phyloP scores from a whole-genome alignment of 2,329 filamentous ascomycete genomes.

The Plectosphaerella sp. region DNA sequence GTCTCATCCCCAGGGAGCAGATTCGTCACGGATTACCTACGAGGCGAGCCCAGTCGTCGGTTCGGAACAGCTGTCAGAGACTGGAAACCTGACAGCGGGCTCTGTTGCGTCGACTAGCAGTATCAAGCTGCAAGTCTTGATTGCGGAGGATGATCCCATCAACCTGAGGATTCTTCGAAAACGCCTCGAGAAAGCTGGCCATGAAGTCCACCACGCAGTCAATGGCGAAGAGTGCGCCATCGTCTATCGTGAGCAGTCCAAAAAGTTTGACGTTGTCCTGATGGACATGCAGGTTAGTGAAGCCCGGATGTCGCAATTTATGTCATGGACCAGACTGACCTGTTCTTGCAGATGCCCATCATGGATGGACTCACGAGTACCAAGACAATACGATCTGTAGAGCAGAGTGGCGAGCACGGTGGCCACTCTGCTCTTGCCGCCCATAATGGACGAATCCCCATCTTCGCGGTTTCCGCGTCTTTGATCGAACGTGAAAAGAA shows the following conservation, averaged over 20 bases:
- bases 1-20: slow-evolving; percentile 18
- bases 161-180: slow-evolving; percentile 81
- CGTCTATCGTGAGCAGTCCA: slow-evolving; percentile 59
- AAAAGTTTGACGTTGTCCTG: slow-evolving; percentile 70
- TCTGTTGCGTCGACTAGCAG: background rate
- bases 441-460: slow-evolving; percentile 64
- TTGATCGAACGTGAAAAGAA: slow-evolving; percentile 65
- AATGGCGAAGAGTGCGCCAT: slow-evolving; percentile 83
- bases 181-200: slow-evolving; percentile 70
- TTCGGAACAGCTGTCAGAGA: slow-evolving; percentile 3
- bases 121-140: slow-evolving; percentile 58
- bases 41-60: slow-evolving; percentile 21
- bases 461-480: slow-evolving; percentile 85
- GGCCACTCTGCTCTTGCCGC: slow-evolving; percentile 55
- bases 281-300: slow-evolving; percentile 82
- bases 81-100: slow-evolving; percentile 5
- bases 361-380: slow-evolving; percentile 79
- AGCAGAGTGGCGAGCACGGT: slow-evolving; percentile 45
- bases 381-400: slow-evolving; percentile 75
- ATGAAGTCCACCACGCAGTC: slow-evolving; percentile 66
- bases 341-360: slow-evolving; percentile 71
- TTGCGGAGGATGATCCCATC: slow-evolving; percentile 85
- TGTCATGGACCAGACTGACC: background rate
- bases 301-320: background rate
- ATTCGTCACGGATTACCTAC: slow-evolving; percentile 31